phyloP scores from a whole-genome alignment of 2,329 filamentous ascomycete genomes.

The Aureobasidium sp. region DNA sequence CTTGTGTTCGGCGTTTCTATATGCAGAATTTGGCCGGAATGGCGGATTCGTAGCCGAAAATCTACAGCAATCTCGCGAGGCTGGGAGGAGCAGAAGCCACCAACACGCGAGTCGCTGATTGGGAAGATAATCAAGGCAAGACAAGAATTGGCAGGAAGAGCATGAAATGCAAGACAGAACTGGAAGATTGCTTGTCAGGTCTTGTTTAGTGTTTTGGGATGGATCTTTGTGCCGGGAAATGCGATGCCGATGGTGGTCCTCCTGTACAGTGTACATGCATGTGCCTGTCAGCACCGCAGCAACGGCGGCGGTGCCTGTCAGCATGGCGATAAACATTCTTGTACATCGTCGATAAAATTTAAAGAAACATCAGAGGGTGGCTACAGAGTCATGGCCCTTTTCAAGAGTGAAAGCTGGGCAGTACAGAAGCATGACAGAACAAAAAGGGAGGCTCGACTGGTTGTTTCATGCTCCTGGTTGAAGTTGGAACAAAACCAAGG shows the following conservation, averaged over 20 bases:
- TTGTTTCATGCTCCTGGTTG: neutral
- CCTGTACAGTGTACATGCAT: neutral
- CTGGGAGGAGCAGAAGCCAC: neutral
- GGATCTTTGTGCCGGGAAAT: neutral
- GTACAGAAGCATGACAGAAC: neutral
- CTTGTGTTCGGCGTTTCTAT: neutral
- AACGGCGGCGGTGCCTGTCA: slow-evolving; percentile 5
- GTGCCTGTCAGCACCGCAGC: slow-evolving; percentile 5
- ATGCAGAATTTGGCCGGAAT: neutral
- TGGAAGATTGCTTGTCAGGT: neutral
- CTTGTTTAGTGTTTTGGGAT: neutral
- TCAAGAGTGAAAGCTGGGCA: neutral
- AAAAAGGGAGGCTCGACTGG: neutral
- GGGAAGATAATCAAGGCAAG: neutral
- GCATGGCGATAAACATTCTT: neutral
- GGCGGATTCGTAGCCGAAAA: neutral
- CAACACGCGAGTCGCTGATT: neutral
- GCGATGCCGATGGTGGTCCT: neutral
- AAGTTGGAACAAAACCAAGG: neutral
- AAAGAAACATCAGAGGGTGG: neutral
- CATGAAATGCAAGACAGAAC: neutral
- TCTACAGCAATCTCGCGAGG: slow-evolving; percentile 3
- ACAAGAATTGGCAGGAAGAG: neutral
- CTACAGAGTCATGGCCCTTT: neutral
- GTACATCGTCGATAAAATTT: slow-evolving; percentile 1